These are phyloP conservation scores for Diutina neorugosa DNA, from an alignment of 1,139 yeast genomes.

Conservation along the genomic window DNA sequence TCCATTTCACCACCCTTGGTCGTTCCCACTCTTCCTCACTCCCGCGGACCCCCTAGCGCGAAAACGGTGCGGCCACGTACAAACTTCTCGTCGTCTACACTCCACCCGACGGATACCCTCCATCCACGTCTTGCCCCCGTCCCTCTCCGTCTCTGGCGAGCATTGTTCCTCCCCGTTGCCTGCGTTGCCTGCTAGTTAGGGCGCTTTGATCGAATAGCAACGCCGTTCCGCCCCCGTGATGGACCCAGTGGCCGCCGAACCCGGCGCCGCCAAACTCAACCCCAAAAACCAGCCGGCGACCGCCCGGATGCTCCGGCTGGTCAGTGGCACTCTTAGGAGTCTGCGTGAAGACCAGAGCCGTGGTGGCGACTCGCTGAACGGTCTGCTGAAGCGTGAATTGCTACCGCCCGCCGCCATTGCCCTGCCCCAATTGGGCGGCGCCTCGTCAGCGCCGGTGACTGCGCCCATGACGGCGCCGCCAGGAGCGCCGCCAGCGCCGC, in stretches of 20 bases:
- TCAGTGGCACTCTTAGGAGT: conserved; percentile 1
- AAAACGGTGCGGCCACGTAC: background rate
- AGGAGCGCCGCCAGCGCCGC: background rate
- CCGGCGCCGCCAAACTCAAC: background rate
- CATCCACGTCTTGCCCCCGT: background rate
- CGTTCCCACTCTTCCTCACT: too few relatives aligned
- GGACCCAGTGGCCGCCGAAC: conserved; percentile 1
- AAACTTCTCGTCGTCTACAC: background rate
- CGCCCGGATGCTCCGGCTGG: conserved; percentile 3
- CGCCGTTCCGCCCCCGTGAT: background rate
- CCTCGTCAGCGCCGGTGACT: background rate
- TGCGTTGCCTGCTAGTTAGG: background rate
- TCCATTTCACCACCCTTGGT: background rate
- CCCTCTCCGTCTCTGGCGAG: background rate
- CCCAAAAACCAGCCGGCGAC: conserved; percentile 3
- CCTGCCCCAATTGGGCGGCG: background rate
- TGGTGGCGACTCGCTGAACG: background rate
- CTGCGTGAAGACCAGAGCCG: conserved; percentile 1
- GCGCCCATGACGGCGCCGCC: too few relatives aligned
- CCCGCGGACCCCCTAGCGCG: background rate
- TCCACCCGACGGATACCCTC: background rate
- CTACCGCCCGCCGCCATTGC: conserved; percentile 1
- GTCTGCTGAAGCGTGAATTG: conserved; percentile 1
- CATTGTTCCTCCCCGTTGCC: background rate
- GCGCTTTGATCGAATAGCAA: background rate